Conservation (phyloP, 2,329 filamentous ascomycete species). For the Rhytidhysteron rufulum region DNA sequence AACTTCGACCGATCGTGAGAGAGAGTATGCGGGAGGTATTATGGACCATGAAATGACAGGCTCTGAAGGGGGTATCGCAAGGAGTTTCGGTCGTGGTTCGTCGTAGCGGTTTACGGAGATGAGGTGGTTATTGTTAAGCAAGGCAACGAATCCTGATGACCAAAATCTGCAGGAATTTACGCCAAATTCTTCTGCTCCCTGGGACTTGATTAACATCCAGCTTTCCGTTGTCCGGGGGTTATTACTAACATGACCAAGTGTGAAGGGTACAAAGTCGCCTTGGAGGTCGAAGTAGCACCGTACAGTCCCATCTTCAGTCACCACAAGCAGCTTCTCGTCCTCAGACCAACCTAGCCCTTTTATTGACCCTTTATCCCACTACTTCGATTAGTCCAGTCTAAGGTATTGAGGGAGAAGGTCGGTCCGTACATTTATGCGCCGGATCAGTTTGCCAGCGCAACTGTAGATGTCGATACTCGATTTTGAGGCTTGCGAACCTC, state of each 20-base stretch:
- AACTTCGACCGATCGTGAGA: conserved; percentile 90
- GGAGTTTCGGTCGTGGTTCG: conserved; percentile 80
- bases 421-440: conserved; percentile 61
- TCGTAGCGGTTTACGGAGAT: conserved; percentile 85
- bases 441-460: conserved; percentile 82
- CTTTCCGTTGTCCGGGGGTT: background rate
- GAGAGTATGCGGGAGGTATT: conserved; percentile 80
- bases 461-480: conserved; percentile 92
- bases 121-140: conserved; percentile 83
- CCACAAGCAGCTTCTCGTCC: conserved; percentile 84
- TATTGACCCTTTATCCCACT: conserved; percentile 88
- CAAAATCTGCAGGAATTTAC: conserved; percentile 92
- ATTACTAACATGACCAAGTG: conserved; percentile 65
- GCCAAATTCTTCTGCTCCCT: conserved; percentile 80
- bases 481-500: conserved; percentile 67
- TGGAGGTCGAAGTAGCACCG: conserved; percentile 89
- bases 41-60: conserved; percentile 84
- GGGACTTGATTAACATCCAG: background rate
- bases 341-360: conserved; percentile 94
- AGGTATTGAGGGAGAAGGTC: background rate
- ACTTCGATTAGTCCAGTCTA: conserved; percentile 13
- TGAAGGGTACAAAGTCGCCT: conserved; percentile 92
- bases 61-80: conserved; percentile 73
- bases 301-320: conserved; percentile 85
- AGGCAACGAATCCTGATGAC: conserved; percentile 83